Conservation (phyloP, 768 basidiomycete genomes). For the Tephrocybe sp. region DNA sequence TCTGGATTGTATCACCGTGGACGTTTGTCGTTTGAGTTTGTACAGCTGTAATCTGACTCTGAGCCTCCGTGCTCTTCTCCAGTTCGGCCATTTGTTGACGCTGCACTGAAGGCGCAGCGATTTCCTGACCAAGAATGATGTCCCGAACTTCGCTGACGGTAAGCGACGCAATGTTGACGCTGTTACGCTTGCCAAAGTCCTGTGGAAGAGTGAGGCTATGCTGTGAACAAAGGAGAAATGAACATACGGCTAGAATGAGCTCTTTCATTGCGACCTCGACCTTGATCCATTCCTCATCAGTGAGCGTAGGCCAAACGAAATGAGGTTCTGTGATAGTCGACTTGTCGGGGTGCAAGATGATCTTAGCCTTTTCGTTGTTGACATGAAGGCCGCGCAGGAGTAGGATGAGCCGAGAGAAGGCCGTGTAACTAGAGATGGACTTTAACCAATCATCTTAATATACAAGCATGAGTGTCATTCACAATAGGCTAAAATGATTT, state of each 20-base stretch:
- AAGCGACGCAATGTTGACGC: slow-evolving; percentile 96
- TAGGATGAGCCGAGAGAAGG: slow-evolving; percentile 97
- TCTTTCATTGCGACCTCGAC: slow-evolving; percentile 99
- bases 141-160: slow-evolving; percentile 97
- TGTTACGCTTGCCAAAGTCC: slow-evolving; percentile 99
- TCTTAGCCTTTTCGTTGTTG: slow-evolving; percentile 99
- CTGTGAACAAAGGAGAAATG: neutral
- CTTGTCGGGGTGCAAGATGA: slow-evolving; percentile 96
- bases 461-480: slow-evolving; percentile 6
- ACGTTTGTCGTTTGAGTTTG: slow-evolving; percentile 99
- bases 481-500: neutral
- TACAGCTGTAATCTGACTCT: slow-evolving; percentile 91
- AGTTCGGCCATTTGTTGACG: slow-evolving; percentile 99
- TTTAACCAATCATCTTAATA: slow-evolving; percentile 93
- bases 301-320: slow-evolving; percentile 94
- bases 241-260: slow-evolving; percentile 79
- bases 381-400: slow-evolving; percentile 96
- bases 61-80: slow-evolving; percentile 94
- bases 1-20: slow-evolving; percentile 94
- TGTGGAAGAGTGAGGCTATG: slow-evolving; percentile 25
- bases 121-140: slow-evolving; percentile 98
- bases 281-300: slow-evolving; percentile 98
- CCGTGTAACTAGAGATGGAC: slow-evolving; percentile 98
- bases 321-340: slow-evolving; percentile 96
- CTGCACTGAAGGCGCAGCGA: slow-evolving; percentile 92